These are phyloP conservation scores for Heterobasidion parviporum DNA, from an alignment of 1,284 basidiomycete species.

Conservation along the genomic window DNA sequence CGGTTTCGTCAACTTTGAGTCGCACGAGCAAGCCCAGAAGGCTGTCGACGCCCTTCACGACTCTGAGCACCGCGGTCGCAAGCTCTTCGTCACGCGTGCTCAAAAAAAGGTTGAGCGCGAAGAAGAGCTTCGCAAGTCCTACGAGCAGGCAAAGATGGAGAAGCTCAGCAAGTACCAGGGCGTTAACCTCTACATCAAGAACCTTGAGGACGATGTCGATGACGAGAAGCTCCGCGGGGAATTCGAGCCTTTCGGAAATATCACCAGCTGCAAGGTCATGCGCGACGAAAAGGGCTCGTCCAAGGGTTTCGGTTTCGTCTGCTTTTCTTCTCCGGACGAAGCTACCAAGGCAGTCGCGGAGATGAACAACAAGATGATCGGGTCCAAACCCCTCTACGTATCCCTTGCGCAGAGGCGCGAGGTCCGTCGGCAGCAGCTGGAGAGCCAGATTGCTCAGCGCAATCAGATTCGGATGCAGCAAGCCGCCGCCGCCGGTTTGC, in stretches of 20 bases:
- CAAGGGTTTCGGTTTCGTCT: slow-evolving; percentile 99
- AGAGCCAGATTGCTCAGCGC: slow-evolving; percentile 96
- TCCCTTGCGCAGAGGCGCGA: slow-evolving; percentile 98
- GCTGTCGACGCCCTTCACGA: slow-evolving; percentile 93
- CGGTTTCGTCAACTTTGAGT: slow-evolving; percentile 96
- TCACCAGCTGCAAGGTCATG: slow-evolving; percentile 99
- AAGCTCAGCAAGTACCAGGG: slow-evolving; percentile 98
- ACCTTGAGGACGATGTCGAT: slow-evolving; percentile 89
- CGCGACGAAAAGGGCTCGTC: slow-evolving; percentile 88
- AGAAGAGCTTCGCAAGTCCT: slow-evolving; percentile 90
- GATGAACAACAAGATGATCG: slow-evolving; percentile 99
- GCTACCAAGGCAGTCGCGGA: slow-evolving; percentile 99
- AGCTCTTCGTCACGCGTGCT: slow-evolving; percentile 93
- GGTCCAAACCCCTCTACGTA: slow-evolving; percentile 97
- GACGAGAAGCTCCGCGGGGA: slow-evolving; percentile 92
- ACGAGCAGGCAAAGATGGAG: slow-evolving; percentile 96
- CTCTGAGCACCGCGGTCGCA: slow-evolving; percentile 79
- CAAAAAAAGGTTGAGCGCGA: slow-evolving; percentile 99
- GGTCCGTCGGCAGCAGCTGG: slow-evolving; percentile 96
- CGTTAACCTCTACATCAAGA: slow-evolving; percentile 99
- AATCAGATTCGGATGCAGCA: slow-evolving; percentile 95
- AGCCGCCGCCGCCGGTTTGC: slow-evolving; percentile 78
- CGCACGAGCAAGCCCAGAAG: slow-evolving; percentile 85
- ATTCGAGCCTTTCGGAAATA: slow-evolving; percentile 95
- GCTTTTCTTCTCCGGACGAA: slow-evolving; percentile 97